A percentile compares a stretch with the other conserved stretches of the same genome.
Evolutionary conservation across 2,329 filamentous ascomycete species (phyloP).

Genomic region (Elsinoe batatas): DNA sequence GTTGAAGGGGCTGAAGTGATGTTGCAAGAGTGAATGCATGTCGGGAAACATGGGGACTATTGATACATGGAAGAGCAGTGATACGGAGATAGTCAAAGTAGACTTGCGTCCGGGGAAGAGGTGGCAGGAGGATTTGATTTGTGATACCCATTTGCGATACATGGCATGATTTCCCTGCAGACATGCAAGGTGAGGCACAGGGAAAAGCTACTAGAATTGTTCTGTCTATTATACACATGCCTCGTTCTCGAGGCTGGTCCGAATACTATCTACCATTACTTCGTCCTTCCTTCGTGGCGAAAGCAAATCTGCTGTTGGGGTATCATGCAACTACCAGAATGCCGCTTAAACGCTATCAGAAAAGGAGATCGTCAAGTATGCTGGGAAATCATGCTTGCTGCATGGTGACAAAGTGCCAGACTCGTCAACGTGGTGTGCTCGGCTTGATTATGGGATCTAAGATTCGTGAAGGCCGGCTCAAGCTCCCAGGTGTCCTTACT

Average conservation of each 20-base stretch:
- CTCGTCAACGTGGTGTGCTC: neutral
- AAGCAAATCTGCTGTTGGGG: neutral
- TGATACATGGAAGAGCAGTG: neutral
- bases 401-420: neutral
- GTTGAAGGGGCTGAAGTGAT: slow-evolving; percentile 17
- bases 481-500: neutral
- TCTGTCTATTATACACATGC: too few species aligned
- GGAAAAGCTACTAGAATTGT: too few species aligned
- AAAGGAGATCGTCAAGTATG: neutral
- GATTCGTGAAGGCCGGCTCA: neutral
- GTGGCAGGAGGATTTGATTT: too few species aligned
- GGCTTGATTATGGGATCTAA: neutral
- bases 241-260: too few species aligned
- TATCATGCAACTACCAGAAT: slow-evolving; percentile 3
- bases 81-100: neutral
- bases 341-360: neutral
- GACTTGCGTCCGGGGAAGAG: too few species aligned
- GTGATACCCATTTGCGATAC: neutral
- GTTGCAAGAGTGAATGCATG: neutral
- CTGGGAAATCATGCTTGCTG: neutral
- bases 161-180: neutral
- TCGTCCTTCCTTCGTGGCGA: neutral
- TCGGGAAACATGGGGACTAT: too few species aligned
- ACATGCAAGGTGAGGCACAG: too few species aligned
- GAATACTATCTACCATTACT: too few species aligned